Evolutionary conservation across 805 yeast genomes (phyloP), one percentile per base, ranked within the genome.

Genomic region (Candida montana): DNA sequence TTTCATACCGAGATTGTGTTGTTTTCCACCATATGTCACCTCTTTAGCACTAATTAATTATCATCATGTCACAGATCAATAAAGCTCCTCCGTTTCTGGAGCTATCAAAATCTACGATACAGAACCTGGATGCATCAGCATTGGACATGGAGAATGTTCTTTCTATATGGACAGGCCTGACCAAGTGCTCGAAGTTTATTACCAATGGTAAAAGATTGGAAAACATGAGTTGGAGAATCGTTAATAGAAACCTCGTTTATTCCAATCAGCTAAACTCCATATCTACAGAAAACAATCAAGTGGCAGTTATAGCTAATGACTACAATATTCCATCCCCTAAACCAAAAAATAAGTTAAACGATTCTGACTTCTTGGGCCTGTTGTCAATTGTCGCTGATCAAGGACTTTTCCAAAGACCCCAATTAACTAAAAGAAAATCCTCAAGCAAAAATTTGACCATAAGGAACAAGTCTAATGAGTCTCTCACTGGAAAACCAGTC

Each of bases 101-200:
- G 45, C 44, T 55, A 7, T 57, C 61, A 8, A 47, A 49, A 23
- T 50, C 55, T 10, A 53, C 58, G 10, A 50, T 57, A 8, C 51
- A 55, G 37, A 45, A 31, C 19, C 46, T 54, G 30, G 59, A 54
- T 35, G 52, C 59, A 1, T 44, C 54, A 18, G 57, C 58, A 3
- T 49, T 65, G 11, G 68, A 68, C 32, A 53, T 69, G 30, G 69
- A 67, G 40, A 65, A 64, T 37, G 65, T 68, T 3, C 49, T 69
- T 23, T 61, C 67, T 3, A 61, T 69, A 19, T 68, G 72, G 70
- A 64, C 71, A 9, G 69, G 71, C 2, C 43, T 57, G 13, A 57
- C 59, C 1, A 57, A 53, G 37, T 57, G 61, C 31, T 57, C 62
- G 8, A 53, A 49, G 15, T 55, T 52, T 43, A 52, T 58, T 27